A percentile compares a stretch with the other conserved stretches of the same genome.
These are phyloP conservation scores for Papilionanthe hybrid DNA, from an alignment of 116 monocot genomes.

Conservation along the genomic window DNA sequence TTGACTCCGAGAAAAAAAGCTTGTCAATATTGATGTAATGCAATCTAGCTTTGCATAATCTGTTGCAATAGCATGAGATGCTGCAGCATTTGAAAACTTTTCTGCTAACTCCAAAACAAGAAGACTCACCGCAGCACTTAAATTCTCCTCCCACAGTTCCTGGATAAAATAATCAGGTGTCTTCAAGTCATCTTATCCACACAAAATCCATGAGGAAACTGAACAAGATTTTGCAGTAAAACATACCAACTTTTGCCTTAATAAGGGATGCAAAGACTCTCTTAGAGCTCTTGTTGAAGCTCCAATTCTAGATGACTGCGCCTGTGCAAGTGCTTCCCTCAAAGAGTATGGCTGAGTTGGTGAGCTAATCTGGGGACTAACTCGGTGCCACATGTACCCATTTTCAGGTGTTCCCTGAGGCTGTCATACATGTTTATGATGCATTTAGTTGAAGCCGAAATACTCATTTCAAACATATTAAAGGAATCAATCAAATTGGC, in stretches of 20 bases:
- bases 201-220: not conserved
- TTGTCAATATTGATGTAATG: slow-evolving; percentile 83
- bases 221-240: not conserved
- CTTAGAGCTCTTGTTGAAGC: slow-evolving; percentile 77
- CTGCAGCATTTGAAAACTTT: slow-evolving; percentile 77
- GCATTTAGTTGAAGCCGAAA: not conserved
- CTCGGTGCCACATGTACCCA: slow-evolving; percentile 91
- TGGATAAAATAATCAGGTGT: slow-evolving; percentile 19
- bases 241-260: slow-evolving; percentile 93
- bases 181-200: slow-evolving; percentile 1
- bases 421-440: slow-evolving; percentile 24
- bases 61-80: slow-evolving; percentile 75
- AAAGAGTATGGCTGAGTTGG: slow-evolving; percentile 98
- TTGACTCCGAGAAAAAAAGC: slow-evolving; percentile 87
- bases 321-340: slow-evolving; percentile 98
- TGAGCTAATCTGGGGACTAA: slow-evolving; percentile 90
- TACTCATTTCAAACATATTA: not conserved
- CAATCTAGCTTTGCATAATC: slow-evolving; percentile 98
- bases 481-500: not conserved
- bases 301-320: slow-evolving; percentile 96
- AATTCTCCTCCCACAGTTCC: slow-evolving; percentile 99
- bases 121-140: slow-evolving; percentile 88
- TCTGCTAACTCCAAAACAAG: slow-evolving; percentile 85
- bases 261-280: slow-evolving; percentile 89
- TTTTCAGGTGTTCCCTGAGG: slow-evolving; percentile 89